These are phyloP conservation scores for Exophiala xenobiotica DNA, from an alignment of 2,329 filamentous ascomycete species.

Conservation along the genomic window DNA sequence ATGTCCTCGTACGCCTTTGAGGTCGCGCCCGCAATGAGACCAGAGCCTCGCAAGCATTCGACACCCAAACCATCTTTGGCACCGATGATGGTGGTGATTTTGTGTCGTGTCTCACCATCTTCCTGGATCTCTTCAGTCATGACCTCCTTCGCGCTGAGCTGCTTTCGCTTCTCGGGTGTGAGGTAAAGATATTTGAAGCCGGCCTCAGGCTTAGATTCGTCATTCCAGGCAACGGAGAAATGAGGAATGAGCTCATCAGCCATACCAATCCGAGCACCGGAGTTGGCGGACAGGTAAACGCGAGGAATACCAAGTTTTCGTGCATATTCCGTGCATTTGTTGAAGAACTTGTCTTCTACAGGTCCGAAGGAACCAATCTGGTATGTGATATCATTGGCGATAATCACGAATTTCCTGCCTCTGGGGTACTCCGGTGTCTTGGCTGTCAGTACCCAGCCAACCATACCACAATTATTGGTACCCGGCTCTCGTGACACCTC, in stretches of 20 bases:
- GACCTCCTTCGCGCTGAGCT: slow-evolving; percentile 78
- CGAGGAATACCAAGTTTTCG: slow-evolving; percentile 92
- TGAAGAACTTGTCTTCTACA: slow-evolving; percentile 95
- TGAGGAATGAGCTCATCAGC: slow-evolving; percentile 95
- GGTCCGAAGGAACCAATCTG: slow-evolving; percentile 98
- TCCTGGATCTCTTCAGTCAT: slow-evolving; percentile 86
- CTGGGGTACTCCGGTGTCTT: slow-evolving; percentile 93
- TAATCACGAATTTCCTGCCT: slow-evolving; percentile 88
- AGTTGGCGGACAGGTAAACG: slow-evolving; percentile 98
- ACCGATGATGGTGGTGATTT: slow-evolving; percentile 91
- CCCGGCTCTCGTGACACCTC: slow-evolving; percentile 94
- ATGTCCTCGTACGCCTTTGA: slow-evolving; percentile 98
- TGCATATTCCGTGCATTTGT: slow-evolving; percentile 97
- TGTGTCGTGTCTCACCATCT: slow-evolving; percentile 85
- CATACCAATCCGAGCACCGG: slow-evolving; percentile 93
- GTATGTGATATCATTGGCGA: slow-evolving; percentile 99
- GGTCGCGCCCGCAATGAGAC: slow-evolving; percentile 96
- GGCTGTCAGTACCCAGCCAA: slow-evolving; percentile 94
- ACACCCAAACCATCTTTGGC: slow-evolving; percentile 95
- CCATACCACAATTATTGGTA: slow-evolving; percentile 96
- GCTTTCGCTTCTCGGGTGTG: slow-evolving; percentile 78
- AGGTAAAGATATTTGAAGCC: slow-evolving; percentile 98
- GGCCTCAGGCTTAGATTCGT: slow-evolving; percentile 72
- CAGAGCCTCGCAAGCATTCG: slow-evolving; percentile 93
- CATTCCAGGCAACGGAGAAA: slow-evolving; percentile 97